Percentiles rank a stretch among this genome's conserved stretches.
Conservation (phyloP, 768 basidiomycete species). For the Boletus rex-veris region DNA sequence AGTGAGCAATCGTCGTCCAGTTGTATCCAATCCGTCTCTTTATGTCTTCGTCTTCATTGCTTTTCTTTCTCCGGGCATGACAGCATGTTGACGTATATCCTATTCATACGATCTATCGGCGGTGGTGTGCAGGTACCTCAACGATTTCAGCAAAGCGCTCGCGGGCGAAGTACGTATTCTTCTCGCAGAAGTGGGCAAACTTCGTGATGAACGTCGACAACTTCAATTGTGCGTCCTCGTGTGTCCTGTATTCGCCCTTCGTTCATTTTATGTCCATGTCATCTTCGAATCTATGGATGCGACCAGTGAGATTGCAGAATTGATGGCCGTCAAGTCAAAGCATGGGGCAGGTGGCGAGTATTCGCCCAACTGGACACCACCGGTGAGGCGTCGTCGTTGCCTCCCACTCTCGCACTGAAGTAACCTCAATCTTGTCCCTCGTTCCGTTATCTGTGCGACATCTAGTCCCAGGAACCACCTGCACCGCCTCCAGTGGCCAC, state of each 20-base stretch:
- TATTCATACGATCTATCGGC: not conserved
- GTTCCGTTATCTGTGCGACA: not conserved
- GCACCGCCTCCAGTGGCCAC: conserved; percentile 38
- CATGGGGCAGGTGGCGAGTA: conserved; percentile 79
- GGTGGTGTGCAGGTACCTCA: conserved; percentile 41
- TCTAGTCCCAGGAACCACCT: conserved; percentile 34
- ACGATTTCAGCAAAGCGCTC: conserved; percentile 62
- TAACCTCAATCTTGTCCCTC: not conserved
- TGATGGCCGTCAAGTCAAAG: conserved; percentile 81
- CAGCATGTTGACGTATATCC: conserved; percentile 6
- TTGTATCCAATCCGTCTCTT: not conserved
- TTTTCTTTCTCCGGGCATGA: not conserved
- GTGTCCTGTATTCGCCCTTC: not conserved
- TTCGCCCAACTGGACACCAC: conserved; percentile 68
- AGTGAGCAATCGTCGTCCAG: conserved; percentile 22
- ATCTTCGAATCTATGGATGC: not conserved
- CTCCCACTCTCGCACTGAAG: not conserved
- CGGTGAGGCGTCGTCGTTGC: conserved; percentile 36
- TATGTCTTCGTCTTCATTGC: not conserved
- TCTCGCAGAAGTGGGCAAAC: conserved; percentile 56
- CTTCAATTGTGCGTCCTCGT: conserved; percentile 47
- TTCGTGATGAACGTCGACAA: conserved; percentile 55
- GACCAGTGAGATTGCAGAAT: conserved; percentile 76
- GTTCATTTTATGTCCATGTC: not conserved
- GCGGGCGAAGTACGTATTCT: conserved; percentile 60